Evolutionary conservation across 2,329 filamentous ascomycete genomes (phyloP).

Genomic region (Fusarium redolens): DNA sequence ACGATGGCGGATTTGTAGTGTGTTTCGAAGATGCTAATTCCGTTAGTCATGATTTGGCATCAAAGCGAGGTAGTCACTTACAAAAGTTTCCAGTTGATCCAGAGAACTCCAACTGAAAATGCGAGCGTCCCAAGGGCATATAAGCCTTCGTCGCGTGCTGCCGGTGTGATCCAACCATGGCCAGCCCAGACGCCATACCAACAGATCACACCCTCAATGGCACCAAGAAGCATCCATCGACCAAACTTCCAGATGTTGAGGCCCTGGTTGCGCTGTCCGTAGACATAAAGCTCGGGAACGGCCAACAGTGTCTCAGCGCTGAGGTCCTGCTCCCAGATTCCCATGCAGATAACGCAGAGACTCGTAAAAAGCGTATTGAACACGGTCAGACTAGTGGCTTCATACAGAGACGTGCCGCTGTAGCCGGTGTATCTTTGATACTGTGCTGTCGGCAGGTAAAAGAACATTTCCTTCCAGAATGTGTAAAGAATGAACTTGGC

Average conservation of each 20-base stretch:
- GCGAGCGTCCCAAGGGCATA: constrained; percentile 80
- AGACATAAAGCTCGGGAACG: constrained; percentile 89
- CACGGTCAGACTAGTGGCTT: constrained; percentile 86
- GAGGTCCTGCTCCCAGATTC: constrained; percentile 92
- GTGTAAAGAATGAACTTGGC: constrained; percentile 91
- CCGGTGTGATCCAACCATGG: constrained; percentile 60
- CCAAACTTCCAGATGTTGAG: constrained; percentile 81
- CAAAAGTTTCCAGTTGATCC: constrained; percentile 83
- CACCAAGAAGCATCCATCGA: constrained; percentile 81
- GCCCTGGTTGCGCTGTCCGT: constrained; percentile 77
- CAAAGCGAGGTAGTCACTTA: constrained; percentile 53
- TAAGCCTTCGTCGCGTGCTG: constrained; percentile 72
- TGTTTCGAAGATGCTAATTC: constrained; percentile 73
- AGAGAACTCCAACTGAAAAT: constrained; percentile 76
- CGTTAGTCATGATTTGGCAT: constrained; percentile 34
- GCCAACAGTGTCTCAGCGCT: constrained; percentile 87
- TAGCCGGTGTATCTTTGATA: constrained; percentile 89
- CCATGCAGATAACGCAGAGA: constrained; percentile 86
- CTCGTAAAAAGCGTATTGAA: constrained; percentile 97
- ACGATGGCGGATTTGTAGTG: constrained; percentile 79
- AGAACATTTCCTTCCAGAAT: constrained; percentile 89
- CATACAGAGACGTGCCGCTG: constrained; percentile 90
- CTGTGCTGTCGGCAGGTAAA: constrained; percentile 85
- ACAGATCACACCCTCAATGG: constrained; percentile 76
- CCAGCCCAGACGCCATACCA: constrained; percentile 73